These are phyloP conservation scores for Alternaria metachromatica DNA, from an alignment of 2,329 filamentous ascomycete species.

Conservation along the genomic window DNA sequence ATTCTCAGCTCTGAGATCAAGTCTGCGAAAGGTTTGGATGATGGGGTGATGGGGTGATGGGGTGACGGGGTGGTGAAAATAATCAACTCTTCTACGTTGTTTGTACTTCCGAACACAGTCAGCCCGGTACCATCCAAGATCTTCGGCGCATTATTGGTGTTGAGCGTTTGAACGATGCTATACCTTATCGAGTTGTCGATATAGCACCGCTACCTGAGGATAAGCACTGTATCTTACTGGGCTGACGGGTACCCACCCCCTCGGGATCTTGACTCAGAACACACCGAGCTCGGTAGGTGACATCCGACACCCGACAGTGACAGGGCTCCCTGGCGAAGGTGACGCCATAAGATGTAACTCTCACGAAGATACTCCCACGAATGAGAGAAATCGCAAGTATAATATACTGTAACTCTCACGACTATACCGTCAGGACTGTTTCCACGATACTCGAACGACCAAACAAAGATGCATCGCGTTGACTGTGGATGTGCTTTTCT, in stretches of 20 bases:
- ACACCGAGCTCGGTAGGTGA: background rate
- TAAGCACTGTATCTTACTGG: background rate
- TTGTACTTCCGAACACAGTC: background rate
- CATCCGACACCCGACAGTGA: background rate
- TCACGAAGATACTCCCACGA: background rate
- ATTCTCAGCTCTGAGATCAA: background rate
- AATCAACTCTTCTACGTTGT: background rate
- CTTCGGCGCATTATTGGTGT: slow-evolving; percentile 7
- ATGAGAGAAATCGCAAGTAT: too few relatives aligned
- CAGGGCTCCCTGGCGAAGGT: background rate
- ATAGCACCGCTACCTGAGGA: background rate
- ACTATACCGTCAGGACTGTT: background rate
- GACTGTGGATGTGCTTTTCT: slow-evolving; percentile 12
- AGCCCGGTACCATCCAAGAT: background rate
- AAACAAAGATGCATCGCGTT: slow-evolving; percentile 8
- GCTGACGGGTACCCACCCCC: background rate
- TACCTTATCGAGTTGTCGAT: background rate
- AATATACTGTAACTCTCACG: background rate
- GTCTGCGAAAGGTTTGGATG: background rate
- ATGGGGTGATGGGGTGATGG: background rate
- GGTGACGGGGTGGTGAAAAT: background rate
- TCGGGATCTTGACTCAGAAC: background rate
- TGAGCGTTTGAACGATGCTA: background rate
- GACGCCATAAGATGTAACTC: background rate
- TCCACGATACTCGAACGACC: background rate